Conservation (phyloP, 495 filamentous ascomycete genomes). For the Staphylotrichum longicolle region DNA sequence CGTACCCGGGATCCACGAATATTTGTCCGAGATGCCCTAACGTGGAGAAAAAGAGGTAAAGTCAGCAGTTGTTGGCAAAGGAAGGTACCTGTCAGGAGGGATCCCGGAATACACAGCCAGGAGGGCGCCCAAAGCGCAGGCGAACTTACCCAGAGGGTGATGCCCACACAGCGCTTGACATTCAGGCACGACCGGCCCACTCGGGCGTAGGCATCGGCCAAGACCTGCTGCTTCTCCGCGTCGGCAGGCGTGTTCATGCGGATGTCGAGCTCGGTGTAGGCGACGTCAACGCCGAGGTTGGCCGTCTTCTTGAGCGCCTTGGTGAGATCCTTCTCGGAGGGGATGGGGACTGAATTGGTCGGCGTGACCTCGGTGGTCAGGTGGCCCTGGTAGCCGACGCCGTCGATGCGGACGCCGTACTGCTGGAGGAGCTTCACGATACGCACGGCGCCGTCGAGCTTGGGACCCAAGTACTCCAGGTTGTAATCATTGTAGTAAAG, state of each 20-base stretch:
- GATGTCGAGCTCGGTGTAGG: constrained; percentile 62
- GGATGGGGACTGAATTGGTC: constrained; percentile 32
- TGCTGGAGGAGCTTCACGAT: constrained; percentile 55
- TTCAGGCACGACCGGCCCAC: constrained; percentile 56
- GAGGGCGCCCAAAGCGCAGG: not conserved
- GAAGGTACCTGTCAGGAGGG: too few relatives aligned
- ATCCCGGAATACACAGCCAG: too few relatives aligned
- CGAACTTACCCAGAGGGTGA: constrained; percentile 55
- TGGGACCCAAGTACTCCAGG: constrained; percentile 46
- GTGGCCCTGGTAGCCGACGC: constrained; percentile 61
- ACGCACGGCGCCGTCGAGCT: constrained; percentile 44
- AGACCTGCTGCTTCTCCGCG: constrained; percentile 37
- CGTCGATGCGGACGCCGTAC: too few relatives aligned
- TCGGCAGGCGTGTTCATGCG: constrained; percentile 47
- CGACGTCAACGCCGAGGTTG: constrained; percentile 56
- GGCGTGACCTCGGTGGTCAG: constrained; percentile 56
- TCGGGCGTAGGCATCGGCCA: constrained; percentile 14
- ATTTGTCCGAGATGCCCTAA: constrained; percentile 51
- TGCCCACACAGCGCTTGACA: constrained; percentile 59
- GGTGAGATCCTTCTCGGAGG: constrained; percentile 35
- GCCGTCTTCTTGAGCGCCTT: constrained; percentile 47
- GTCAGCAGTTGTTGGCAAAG: not conserved
- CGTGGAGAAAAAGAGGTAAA: not conserved
- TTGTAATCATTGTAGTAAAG: too few relatives aligned
- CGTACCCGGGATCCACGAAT: constrained; percentile 56